These are phyloP conservation scores for Sphagnum magellanicum DNA, from an alignment of 228 moss, liverwort and hornwort genomes.

Conservation along the genomic window DNA sequence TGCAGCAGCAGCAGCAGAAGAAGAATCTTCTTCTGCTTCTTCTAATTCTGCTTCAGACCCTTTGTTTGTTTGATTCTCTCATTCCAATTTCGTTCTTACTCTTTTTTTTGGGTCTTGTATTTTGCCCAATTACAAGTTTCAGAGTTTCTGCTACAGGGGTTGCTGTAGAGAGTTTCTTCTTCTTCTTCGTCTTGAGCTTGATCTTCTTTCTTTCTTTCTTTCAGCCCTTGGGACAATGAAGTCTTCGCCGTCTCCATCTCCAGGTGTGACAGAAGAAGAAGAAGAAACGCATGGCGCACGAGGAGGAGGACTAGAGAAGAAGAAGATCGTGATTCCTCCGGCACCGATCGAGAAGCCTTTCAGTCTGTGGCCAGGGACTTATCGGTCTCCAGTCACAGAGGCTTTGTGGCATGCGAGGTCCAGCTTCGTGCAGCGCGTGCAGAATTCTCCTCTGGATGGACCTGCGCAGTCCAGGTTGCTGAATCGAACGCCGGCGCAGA, in stretches of 20 bases:
- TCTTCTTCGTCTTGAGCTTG: too few species aligned
- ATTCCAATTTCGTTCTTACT: too few species aligned
- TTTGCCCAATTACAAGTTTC: too few species aligned
- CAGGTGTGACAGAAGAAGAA: neutral
- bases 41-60: too few species aligned
- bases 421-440: slow-evolving; percentile 65
- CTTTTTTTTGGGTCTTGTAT: too few species aligned
- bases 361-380: slow-evolving; percentile 93
- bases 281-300: neutral
- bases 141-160: too few species aligned
- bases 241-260: neutral
- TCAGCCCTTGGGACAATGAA: too few species aligned
- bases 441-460: slow-evolving; percentile 34
- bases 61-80: too few species aligned
- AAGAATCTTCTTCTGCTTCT: too few species aligned
- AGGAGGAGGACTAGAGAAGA: neutral
- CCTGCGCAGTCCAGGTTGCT: slow-evolving; percentile 56
- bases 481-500: slow-evolving; percentile 61
- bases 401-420: slow-evolving; percentile 86
- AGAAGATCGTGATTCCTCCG: slow-evolving; percentile 9
- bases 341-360: slow-evolving; percentile 36
- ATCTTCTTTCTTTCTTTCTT: too few species aligned
- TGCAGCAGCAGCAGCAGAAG: too few species aligned
- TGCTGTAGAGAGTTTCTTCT: too few species aligned
- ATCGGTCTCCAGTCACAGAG: slow-evolving; percentile 88